Evolutionary conservation across 208 protist genomes (phyloP).

Genomic region (Leptomonas pyrrhocoris): DNA sequence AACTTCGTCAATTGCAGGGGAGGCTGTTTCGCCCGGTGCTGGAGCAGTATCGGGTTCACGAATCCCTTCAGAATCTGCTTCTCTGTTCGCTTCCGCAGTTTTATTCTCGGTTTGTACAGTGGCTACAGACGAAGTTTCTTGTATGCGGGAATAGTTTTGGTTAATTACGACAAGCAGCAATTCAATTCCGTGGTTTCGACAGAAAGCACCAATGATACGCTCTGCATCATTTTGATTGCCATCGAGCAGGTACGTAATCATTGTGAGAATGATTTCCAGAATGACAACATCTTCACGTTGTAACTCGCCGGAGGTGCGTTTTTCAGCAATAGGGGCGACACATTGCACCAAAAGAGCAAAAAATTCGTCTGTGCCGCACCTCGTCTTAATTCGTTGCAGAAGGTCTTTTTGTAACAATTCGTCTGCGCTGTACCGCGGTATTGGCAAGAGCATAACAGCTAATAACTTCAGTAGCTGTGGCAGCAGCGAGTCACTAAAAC

Average conservation of each 20-base stretch:
- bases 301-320: slow-evolving; percentile 48
- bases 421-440: slow-evolving; percentile 61
- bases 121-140: not conserved
- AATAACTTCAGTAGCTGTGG: slow-evolving; percentile 86
- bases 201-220: slow-evolving; percentile 72
- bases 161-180: slow-evolving; percentile 84
- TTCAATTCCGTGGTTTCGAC: slow-evolving; percentile 83
- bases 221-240: slow-evolving; percentile 43
- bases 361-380: slow-evolving; percentile 85
- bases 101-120: not conserved
- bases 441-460: slow-evolving; percentile 67
- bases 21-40: not conserved
- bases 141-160: slow-evolving; percentile 74
- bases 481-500: slow-evolving; percentile 62
- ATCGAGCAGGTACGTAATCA: slow-evolving; percentile 64
- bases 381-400: slow-evolving; percentile 55
- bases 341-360: slow-evolving; percentile 81
- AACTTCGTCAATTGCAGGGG: not conserved
- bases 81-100: not conserved
- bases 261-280: slow-evolving; percentile 80
- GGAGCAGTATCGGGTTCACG: not conserved
- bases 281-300: slow-evolving; percentile 69
- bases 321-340: slow-evolving; percentile 77
- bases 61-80: not conserved
- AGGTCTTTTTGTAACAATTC: slow-evolving; percentile 68